Percentiles rank a stretch among this genome's conserved stretches.
phyloP scores from a whole-genome alignment of 768 basidiomycete species.

The Pulveroboletus frians region DNA sequence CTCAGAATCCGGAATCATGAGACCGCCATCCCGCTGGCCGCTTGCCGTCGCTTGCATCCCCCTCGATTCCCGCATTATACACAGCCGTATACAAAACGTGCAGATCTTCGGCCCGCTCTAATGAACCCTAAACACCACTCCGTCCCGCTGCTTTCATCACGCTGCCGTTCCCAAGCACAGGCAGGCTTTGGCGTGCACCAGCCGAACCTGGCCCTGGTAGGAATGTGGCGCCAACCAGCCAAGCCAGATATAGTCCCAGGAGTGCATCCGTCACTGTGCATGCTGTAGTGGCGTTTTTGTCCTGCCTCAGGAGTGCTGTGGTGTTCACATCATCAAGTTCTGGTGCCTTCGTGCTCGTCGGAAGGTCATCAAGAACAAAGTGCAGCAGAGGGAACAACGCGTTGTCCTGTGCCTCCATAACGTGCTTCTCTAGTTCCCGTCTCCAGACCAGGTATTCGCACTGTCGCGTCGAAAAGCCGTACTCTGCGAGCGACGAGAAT shows the following conservation, averaged over 20 bases:
- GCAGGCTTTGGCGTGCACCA: slow-evolving; percentile 42
- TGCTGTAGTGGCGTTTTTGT: slow-evolving; percentile 33
- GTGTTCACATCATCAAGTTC: slow-evolving; percentile 87
- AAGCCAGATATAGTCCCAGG: slow-evolving; percentile 86
- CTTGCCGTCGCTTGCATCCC: not conserved
- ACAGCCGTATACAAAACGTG: not conserved
- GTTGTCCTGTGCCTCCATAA: slow-evolving; percentile 91
- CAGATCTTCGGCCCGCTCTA: not conserved
- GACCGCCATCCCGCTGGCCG: no score
- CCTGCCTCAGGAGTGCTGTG: slow-evolving; percentile 45
- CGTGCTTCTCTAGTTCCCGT: slow-evolving; percentile 88
- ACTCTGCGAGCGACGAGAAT: slow-evolving; percentile 63
- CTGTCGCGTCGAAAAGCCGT: slow-evolving; percentile 73
- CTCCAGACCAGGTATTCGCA: slow-evolving; percentile 94
- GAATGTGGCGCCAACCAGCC: slow-evolving; percentile 86
- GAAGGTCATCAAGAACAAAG: slow-evolving; percentile 95
- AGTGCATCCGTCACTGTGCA: slow-evolving; percentile 69
- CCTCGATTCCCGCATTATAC: not conserved
- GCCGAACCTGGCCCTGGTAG: slow-evolving; percentile 49
- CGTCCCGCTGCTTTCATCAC: slow-evolving; percentile 63
- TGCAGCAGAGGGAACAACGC: slow-evolving; percentile 96
- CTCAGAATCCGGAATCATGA: no score
- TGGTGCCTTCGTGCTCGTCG: slow-evolving; percentile 92
- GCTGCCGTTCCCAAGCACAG: slow-evolving; percentile 37
- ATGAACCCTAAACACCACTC: slow-evolving; percentile 44